Evolutionary conservation across 148 eudicot genomes (phyloP).

Genomic region (Heliosperma pusillum): DNA sequence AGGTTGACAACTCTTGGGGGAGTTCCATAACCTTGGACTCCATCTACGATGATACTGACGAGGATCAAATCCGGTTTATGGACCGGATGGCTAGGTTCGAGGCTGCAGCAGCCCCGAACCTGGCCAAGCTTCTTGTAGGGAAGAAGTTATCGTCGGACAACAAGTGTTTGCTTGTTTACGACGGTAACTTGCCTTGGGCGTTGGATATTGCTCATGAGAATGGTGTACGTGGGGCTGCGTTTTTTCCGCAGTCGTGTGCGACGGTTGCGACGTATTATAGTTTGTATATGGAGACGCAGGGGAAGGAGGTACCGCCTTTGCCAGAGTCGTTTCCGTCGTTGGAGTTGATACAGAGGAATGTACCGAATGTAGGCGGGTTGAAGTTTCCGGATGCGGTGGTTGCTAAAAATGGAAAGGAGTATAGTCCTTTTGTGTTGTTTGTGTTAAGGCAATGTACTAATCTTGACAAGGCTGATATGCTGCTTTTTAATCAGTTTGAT

Average conservation of each 20-base stretch:
- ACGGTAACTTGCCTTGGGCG: conserved; percentile 20
- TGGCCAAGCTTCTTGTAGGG: background rate
- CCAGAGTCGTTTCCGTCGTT: background rate
- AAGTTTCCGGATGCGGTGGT: conserved; percentile 2
- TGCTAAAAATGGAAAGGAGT: conserved; percentile 14
- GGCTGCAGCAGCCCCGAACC: background rate
- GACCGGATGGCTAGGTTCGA: conserved; percentile 4
- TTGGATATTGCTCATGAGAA: conserved; percentile 11
- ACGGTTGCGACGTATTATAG: conserved; percentile 9
- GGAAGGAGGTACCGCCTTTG: background rate
- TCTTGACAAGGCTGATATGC: background rate
- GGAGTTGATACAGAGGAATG: conserved; percentile 1
- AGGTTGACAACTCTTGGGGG: background rate
- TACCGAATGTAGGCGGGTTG: background rate
- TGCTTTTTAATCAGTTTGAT: conserved; percentile 9
- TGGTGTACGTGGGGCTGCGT: conserved; percentile 13
- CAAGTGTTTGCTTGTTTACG: conserved; percentile 18
- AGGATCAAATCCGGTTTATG: background rate
- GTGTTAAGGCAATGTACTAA: conserved; percentile 2
- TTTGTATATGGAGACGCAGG: conserved; percentile 9
- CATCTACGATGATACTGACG: conserved; percentile 20
- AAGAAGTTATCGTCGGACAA: background rate
- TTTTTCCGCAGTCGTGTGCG: conserved; percentile 18
- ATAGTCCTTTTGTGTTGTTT: background rate
- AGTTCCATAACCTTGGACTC: background rate